Conservation (phyloP, 768 basidiomycete species). For the Agrocybe pediades region DNA sequence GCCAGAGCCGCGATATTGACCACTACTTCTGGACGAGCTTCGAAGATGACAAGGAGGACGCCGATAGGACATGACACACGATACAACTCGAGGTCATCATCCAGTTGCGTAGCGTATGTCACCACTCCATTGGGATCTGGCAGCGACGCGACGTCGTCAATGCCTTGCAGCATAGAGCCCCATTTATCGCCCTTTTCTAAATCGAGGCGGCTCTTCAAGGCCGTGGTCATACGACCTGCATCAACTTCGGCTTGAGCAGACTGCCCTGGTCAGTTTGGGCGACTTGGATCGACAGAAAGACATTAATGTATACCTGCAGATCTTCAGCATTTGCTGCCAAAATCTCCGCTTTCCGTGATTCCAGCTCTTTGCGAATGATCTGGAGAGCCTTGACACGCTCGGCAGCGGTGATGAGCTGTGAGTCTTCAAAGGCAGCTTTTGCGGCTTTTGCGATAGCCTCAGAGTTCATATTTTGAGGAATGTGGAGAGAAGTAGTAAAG, state of each 20-base stretch:
- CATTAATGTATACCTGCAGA: conserved; percentile 55
- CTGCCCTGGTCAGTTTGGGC: conserved; percentile 33
- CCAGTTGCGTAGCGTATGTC: conserved; percentile 88
- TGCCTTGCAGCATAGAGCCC: conserved; percentile 91
- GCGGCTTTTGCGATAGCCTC: conserved; percentile 75
- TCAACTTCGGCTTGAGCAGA: conserved; percentile 79
- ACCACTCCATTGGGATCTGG: conserved; percentile 87
- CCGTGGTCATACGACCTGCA: conserved; percentile 79
- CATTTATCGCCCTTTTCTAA: conserved; percentile 82
- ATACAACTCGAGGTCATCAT: conserved; percentile 86
- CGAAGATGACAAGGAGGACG: conserved; percentile 94
- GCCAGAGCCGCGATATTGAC: conserved; percentile 96
- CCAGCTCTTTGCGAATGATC: conserved; percentile 69
- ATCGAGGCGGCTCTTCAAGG: conserved; percentile 87
- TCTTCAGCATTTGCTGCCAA: conserved; percentile 82
- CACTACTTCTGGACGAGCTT: conserved; percentile 95
- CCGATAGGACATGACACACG: conserved; percentile 97
- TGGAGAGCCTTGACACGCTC: conserved; percentile 75
- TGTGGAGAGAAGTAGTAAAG: neutral
- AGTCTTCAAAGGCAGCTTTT: conserved; percentile 82
- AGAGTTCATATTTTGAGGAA: conserved; percentile 21
- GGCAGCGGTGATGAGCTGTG: conserved; percentile 72
- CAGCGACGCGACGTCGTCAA: conserved; percentile 82
- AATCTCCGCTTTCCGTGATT: conserved; percentile 64
- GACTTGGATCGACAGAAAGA: neutral